These are phyloP conservation scores for Leccinellum rugosiceps DNA, from an alignment of 768 basidiomycete genomes.

Conservation along the genomic window DNA sequence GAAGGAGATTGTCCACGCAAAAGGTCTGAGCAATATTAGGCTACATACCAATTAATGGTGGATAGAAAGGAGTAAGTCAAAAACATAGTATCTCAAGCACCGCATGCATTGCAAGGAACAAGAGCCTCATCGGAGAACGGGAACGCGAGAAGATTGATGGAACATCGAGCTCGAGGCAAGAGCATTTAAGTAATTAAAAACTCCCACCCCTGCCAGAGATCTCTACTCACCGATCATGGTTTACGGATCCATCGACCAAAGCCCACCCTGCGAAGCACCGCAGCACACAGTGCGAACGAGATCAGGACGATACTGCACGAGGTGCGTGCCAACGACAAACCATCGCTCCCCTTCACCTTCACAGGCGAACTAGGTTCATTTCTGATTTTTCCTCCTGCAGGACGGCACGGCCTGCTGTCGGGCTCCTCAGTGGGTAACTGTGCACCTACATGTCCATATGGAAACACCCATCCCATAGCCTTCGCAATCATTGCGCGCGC, in stretches of 20 bases:
- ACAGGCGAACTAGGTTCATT: background rate
- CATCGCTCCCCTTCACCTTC: constrained; percentile 7
- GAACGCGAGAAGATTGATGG: background rate
- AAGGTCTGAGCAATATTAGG: background rate
- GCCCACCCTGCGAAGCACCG: constrained; percentile 24
- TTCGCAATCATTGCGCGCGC: constrained; percentile 15
- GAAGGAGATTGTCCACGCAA: background rate
- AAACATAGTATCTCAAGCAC: background rate
- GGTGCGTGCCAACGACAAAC: constrained; percentile 8
- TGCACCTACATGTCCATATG: constrained; percentile 10
- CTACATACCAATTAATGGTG: background rate
- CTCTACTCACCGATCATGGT: constrained; percentile 16
- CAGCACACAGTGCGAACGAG: constrained; percentile 28
- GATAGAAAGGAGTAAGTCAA: background rate
- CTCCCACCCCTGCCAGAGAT: background rate
- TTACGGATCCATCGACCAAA: constrained; percentile 23
- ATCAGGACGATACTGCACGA: constrained; percentile 24
- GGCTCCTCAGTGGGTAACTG: background rate
- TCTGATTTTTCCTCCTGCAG: background rate
- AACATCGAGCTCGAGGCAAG: background rate
- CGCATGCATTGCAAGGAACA: background rate
- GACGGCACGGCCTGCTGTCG: background rate
- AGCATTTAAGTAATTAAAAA: background rate
- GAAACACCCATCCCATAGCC: constrained; percentile 24
- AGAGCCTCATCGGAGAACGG: background rate